Evolutionary conservation across 305 asterid species (phyloP).

Genomic region (Fraxinus nigra): DNA sequence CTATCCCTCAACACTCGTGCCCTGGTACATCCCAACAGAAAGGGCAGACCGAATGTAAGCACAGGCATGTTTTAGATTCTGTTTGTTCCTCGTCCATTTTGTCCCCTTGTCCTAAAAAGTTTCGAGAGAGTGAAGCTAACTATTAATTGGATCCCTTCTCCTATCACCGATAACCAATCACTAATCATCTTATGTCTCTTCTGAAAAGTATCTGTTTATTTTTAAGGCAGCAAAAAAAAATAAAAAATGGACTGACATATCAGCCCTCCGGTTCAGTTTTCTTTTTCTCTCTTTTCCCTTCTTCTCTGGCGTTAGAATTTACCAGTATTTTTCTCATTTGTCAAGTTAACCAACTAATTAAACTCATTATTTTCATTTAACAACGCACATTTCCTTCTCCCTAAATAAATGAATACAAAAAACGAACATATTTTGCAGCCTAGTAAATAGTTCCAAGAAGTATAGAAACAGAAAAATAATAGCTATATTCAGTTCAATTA

Average conservation of each 20-base stretch:
- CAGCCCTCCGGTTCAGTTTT: constrained; percentile 5
- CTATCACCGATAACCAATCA: background rate
- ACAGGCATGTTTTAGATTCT: background rate
- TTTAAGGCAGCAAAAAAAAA: background rate
- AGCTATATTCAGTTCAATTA: background rate
- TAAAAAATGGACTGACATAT: background rate
- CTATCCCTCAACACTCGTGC: background rate
- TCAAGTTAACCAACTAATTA: background rate
- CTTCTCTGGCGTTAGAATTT: background rate
- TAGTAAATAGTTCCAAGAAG: background rate
- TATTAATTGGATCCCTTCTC: background rate
- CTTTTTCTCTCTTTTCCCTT: background rate
- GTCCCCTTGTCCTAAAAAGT: background rate
- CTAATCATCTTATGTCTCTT: background rate
- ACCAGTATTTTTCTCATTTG: constrained; percentile 2
- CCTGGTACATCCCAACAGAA: background rate
- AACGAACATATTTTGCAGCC: background rate
- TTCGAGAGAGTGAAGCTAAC: background rate
- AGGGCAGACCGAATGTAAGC: background rate
- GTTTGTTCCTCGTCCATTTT: background rate
- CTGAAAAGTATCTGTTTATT: background rate
- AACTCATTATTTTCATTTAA: constrained; percentile 1
- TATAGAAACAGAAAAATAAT: background rate
- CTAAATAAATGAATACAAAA: constrained; percentile 1
- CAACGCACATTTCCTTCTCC: background rate